Percentiles rank a stretch among this genome's conserved stretches.
phyloP scores from a whole-genome alignment of 495 filamentous ascomycete species.

The Aspergillus sparsus region DNA sequence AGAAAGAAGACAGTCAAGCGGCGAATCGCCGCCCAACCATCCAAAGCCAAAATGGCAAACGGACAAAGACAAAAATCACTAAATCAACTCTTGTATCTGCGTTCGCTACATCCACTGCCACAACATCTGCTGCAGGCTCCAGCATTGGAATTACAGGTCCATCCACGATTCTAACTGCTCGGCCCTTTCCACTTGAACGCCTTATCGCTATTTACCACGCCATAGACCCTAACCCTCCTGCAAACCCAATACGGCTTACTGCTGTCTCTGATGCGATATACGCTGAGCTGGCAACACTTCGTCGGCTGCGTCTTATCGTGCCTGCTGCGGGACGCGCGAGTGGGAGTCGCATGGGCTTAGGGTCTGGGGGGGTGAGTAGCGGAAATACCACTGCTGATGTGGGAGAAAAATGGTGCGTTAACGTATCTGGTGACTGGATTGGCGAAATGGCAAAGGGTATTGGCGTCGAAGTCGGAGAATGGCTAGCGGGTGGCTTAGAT shows the following conservation, averaged over 20 bases:
- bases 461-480: conserved; percentile 51
- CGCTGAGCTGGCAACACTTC: conserved; percentile 76
- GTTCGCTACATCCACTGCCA: conserved; percentile 44
- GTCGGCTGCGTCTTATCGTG: conserved; percentile 74
- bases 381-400: conserved; percentile 45
- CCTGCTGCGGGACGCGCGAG: conserved; percentile 50
- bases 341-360: conserved; percentile 27
- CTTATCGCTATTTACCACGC: conserved; percentile 84
- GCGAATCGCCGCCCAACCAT: conserved; percentile 33
- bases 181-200: conserved; percentile 84
- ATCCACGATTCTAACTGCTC: conserved; percentile 70
- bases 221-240: conserved; percentile 65
- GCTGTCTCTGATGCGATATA: conserved; percentile 62
- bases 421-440: conserved; percentile 51
- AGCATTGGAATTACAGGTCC: conserved; percentile 56
- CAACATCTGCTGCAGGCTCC: conserved; percentile 39
- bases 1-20: conserved; percentile 39
- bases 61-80: conserved; percentile 46
- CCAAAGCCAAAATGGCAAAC: conserved; percentile 38
- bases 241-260: conserved; percentile 48
- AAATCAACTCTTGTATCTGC: conserved; percentile 50
- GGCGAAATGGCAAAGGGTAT: conserved; percentile 50
- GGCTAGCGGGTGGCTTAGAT: conserved; percentile 50
- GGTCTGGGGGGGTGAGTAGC: conserved; percentile 34
- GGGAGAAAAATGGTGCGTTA: conserved; percentile 51